Evolutionary conservation across 805 yeast genomes (phyloP).

Genomic region (Lachancea lanzarotensis): DNA sequence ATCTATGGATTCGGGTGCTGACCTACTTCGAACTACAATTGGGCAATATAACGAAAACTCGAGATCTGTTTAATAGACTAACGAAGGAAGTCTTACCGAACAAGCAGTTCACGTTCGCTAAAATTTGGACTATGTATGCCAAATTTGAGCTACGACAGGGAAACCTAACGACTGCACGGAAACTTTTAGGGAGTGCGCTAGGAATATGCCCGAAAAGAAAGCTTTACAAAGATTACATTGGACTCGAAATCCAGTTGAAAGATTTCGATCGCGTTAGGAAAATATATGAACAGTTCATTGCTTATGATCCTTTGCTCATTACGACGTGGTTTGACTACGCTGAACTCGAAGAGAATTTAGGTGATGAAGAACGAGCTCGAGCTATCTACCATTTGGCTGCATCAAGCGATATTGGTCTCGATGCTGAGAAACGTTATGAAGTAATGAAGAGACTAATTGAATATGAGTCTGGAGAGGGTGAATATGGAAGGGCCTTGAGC

Average conservation of each 20-base stretch:
- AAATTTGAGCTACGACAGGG: constrained; percentile 67
- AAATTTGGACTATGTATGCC: constrained; percentile 65
- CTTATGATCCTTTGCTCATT: constrained; percentile 21
- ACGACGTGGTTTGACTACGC: constrained; percentile 59
- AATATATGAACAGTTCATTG: constrained; percentile 55
- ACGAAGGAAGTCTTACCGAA: constrained; percentile 48
- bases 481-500: constrained; percentile 49
- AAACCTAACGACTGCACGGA: constrained; percentile 49
- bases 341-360: constrained; percentile 56
- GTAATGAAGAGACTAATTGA: constrained; percentile 43
- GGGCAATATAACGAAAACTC: constrained; percentile 40
- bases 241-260: constrained; percentile 57
- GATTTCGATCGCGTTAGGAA: constrained; percentile 77
- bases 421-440: constrained; percentile 14
- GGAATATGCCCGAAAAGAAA: constrained; percentile 60
- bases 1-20: constrained; percentile 63
- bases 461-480: constrained; percentile 53
- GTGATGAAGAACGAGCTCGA: constrained; percentile 63
- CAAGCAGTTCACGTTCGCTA: constrained; percentile 55
- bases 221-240: constrained; percentile 58
- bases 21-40: constrained; percentile 49
- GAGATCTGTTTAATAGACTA: constrained; percentile 46
- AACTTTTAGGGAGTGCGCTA: constrained; percentile 61
- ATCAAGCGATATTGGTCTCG: constrained; percentile 17
- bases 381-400: constrained; percentile 53